Percentiles rank a stretch among this genome's conserved stretches.
Conservation (phyloP, 2,329 filamentous ascomycete genomes). For the Trichophaea hybrida region DNA sequence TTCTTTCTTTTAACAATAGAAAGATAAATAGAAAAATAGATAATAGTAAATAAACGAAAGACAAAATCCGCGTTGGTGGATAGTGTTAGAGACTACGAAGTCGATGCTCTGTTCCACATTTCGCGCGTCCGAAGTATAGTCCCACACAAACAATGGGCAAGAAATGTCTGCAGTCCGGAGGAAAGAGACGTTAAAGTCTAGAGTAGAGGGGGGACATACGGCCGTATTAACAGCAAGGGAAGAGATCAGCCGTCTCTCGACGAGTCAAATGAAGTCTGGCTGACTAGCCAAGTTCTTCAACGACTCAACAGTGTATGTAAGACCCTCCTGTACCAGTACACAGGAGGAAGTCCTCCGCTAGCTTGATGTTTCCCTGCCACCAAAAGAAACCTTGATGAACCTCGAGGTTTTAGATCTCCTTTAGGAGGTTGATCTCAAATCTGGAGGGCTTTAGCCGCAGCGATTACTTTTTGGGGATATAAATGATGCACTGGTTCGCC, state of each 20-base stretch:
- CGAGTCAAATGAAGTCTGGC: background rate
- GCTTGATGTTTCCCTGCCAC: background rate
- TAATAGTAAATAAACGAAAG: background rate
- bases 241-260: constrained; percentile 2
- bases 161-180: background rate
- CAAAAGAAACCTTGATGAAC: background rate
- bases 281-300: background rate
- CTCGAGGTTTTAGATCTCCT: background rate
- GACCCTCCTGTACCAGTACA: background rate
- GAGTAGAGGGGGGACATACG: background rate
- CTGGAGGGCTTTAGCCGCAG: too few species aligned
- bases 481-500: too few species aligned
- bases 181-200: constrained; percentile 1
- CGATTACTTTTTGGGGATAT: too few species aligned
- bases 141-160: background rate
- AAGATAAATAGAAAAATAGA: background rate
- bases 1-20: background rate
- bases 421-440: too few species aligned
- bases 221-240: constrained; percentile 2
- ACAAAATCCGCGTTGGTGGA: background rate
- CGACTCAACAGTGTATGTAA: background rate
- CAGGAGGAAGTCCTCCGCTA: background rate
- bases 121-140: background rate
- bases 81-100: background rate
- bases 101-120: constrained; percentile 4